A percentile compares a stretch with the other conserved stretches of the same genome.
Conservation (phyloP, 208 protist species). For the Wallacemonas sp. region DNA sequence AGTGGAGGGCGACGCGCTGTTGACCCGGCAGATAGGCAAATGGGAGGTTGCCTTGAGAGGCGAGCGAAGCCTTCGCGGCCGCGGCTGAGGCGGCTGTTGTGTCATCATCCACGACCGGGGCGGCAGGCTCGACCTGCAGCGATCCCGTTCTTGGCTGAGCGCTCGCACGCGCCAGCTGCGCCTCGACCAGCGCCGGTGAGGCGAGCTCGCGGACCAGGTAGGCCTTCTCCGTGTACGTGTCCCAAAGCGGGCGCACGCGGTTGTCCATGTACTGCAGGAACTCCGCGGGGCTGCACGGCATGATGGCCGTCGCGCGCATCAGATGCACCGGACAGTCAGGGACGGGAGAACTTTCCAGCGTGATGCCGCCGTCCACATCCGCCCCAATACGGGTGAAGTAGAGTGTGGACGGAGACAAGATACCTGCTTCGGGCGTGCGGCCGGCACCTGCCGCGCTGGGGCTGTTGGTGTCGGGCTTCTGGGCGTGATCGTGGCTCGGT, state of each 20-base stretch:
- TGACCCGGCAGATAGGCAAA: slow-evolving; percentile 50
- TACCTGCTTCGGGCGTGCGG: neutral
- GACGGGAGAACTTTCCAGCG: slow-evolving; percentile 59
- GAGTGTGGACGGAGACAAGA: slow-evolving; percentile 19
- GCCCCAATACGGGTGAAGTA: slow-evolving; percentile 49
- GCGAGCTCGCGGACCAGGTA: slow-evolving; percentile 49
- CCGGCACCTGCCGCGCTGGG: neutral
- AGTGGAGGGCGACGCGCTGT: slow-evolving; percentile 67
- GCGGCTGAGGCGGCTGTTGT: neutral
- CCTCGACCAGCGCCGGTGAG: slow-evolving; percentile 10
- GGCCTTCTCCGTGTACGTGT: slow-evolving; percentile 48
- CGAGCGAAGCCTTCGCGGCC: too few species aligned
- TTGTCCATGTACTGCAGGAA: slow-evolving; percentile 63
- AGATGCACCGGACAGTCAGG: slow-evolving; percentile 67
- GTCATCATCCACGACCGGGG: neutral
- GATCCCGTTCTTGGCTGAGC: neutral
- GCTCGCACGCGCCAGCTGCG: neutral
- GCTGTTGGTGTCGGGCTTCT: neutral
- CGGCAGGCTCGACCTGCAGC: neutral
- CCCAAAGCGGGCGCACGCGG: slow-evolving; percentile 60
- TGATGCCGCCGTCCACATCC: slow-evolving; percentile 40
- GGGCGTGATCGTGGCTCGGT: slow-evolving; percentile 3
- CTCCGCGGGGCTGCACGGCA: slow-evolving; percentile 54
- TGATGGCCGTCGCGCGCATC: slow-evolving; percentile 63
- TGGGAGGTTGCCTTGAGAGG: too few species aligned